Percentiles rank a stretch among this genome's conserved stretches.
Evolutionary conservation across 306 rosid species (phyloP).

Genomic region (Glycine tomentella): DNA sequence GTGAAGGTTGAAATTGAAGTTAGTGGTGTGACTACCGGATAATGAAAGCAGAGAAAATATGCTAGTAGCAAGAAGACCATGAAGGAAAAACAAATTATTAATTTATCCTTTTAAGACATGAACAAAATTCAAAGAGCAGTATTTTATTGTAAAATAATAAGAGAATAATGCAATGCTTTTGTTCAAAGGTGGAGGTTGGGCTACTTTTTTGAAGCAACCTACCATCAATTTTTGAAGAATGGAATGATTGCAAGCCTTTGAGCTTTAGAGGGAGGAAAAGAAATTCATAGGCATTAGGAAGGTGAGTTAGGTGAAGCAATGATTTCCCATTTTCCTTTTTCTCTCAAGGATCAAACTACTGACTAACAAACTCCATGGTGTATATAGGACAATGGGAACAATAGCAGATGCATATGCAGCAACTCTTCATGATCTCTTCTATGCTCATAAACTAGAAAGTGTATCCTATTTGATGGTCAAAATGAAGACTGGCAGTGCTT

Average conservation of each 20-base stretch:
- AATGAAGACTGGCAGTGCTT: slow-evolving; percentile 31
- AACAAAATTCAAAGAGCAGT: background rate
- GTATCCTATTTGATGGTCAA: slow-evolving; percentile 55
- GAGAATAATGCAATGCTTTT: slow-evolving; percentile 20
- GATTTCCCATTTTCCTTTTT: slow-evolving; percentile 37
- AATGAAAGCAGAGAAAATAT: background rate
- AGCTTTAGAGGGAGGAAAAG: background rate
- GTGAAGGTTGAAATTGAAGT: slow-evolving; percentile 17
- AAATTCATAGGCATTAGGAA: slow-evolving; percentile 28
- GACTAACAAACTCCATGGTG: too few relatives aligned
- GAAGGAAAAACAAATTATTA: background rate
- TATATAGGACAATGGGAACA: too few relatives aligned
- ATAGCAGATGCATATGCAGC: background rate
- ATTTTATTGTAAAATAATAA: slow-evolving; percentile 9
- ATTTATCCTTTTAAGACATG: slow-evolving; percentile 4
- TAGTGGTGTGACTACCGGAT: background rate
- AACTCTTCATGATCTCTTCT: slow-evolving; percentile 15
- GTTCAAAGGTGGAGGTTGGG: slow-evolving; percentile 29
- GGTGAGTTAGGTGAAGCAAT: slow-evolving; percentile 53
- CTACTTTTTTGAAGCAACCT: slow-evolving; percentile 40
- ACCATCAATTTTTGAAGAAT: slow-evolving; percentile 26
- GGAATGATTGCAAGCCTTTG: slow-evolving; percentile 9
- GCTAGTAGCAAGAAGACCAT: background rate
- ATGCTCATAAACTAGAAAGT: slow-evolving; percentile 13
- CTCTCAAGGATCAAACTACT: slow-evolving; percentile 1